phyloP scores from a whole-genome alignment of 2,329 filamentous ascomycete species.

The Chalaropsis thielavioides region DNA sequence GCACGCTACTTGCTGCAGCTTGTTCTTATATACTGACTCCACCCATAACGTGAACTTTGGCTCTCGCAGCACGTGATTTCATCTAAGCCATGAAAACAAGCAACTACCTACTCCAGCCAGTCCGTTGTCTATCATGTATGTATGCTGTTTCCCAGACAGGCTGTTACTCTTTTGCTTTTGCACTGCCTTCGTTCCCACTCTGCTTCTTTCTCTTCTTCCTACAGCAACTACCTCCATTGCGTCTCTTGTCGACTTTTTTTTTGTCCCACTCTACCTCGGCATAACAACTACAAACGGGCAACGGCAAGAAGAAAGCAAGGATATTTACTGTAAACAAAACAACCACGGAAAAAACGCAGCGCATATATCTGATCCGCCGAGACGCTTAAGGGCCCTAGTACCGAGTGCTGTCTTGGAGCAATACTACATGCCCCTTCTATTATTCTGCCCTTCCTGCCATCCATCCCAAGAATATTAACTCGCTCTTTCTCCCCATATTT shows the following conservation, averaged over 20 bases:
- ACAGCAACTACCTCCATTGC: background rate
- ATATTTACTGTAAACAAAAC: background rate
- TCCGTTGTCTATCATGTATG: background rate
- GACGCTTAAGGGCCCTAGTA: background rate
- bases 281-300: background rate
- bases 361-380: background rate
- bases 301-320: background rate
- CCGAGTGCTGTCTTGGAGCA: background rate
- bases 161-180: background rate
- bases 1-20: background rate
- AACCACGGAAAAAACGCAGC: background rate
- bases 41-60: background rate
- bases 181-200: background rate
- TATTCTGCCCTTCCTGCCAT: too few relatives aligned
- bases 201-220: background rate
- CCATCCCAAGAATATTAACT: too few relatives aligned
- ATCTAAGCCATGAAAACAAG: background rate
- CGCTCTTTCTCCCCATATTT: background rate
- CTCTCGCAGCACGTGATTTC: background rate
- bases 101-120: background rate
- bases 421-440: background rate
- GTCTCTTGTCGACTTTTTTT: background rate
- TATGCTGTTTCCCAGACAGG: background rate
- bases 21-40: background rate
- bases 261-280: background rate